These are phyloP conservation scores for Dendrobium catenatum DNA, from an alignment of 106 monocot species.

Conservation along the genomic window DNA sequence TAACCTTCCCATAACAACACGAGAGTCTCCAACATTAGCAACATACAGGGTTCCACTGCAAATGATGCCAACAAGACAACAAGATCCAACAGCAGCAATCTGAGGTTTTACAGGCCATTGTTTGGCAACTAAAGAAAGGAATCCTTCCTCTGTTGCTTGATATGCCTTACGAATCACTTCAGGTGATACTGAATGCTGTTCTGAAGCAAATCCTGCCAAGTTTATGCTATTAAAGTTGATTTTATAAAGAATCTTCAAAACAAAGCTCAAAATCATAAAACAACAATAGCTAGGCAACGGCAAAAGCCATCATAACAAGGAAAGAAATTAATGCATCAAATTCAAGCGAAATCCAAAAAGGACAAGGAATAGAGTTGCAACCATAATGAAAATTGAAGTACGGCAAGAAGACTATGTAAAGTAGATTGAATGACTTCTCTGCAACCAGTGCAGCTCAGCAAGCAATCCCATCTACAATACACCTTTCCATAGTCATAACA, in stretches of 20 bases:
- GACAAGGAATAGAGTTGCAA: not conserved
- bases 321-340: not conserved
- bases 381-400: not conserved
- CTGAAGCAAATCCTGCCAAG: constrained; percentile 21
- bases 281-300: not conserved
- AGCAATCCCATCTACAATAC: constrained; percentile 2
- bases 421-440: not conserved
- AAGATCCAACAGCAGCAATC: constrained; percentile 27
- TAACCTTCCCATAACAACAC: constrained; percentile 22
- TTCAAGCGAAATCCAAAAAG: not conserved
- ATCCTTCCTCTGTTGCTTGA: constrained; percentile 30
- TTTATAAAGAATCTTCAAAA: not conserved
- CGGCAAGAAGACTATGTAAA: not conserved
- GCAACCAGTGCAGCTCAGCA: not conserved
- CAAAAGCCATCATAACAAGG: not conserved
- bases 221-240: not conserved
- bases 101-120: constrained; percentile 32
- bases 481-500: not conserved
- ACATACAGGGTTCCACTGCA: constrained; percentile 20
- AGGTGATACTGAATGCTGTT: constrained; percentile 22
- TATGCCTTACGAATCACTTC: constrained; percentile 24
- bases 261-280: not conserved
- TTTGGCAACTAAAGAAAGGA: constrained; percentile 20
- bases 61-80: constrained; percentile 25
- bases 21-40: constrained; percentile 29